Conservation (phyloP, 2,329 filamentous ascomycete species). For the Ceratocystis eucalypticola region DNA sequence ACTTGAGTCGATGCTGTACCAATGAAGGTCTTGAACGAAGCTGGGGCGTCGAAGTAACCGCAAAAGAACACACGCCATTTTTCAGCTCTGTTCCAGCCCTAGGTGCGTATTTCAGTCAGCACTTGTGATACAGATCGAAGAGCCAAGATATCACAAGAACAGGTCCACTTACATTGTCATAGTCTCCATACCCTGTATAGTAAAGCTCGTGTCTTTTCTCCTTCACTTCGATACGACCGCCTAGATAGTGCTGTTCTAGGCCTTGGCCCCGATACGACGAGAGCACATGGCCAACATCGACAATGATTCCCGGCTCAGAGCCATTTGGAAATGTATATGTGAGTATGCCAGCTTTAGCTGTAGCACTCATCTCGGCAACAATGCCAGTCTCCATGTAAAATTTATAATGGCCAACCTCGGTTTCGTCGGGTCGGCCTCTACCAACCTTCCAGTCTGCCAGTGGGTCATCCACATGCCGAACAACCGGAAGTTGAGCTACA, state of each 20-base stretch:
- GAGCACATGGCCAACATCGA: slow-evolving; percentile 54
- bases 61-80: slow-evolving; percentile 53
- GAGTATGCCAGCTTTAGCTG: slow-evolving; percentile 44
- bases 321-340: slow-evolving; percentile 43
- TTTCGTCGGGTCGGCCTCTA: slow-evolving; percentile 37
- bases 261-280: slow-evolving; percentile 47
- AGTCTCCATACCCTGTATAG: slow-evolving; percentile 48
- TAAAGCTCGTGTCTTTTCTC: slow-evolving; percentile 25
- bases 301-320: slow-evolving; percentile 36
- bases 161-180: slow-evolving; percentile 40
- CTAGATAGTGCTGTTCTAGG: slow-evolving; percentile 47
- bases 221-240: slow-evolving; percentile 43
- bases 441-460: slow-evolving; percentile 42
- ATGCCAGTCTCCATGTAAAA: slow-evolving; percentile 43
- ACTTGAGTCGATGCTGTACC: slow-evolving; percentile 27
- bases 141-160: neutral
- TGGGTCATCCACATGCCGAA: slow-evolving; percentile 39
- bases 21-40: slow-evolving; percentile 32
- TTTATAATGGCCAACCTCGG: slow-evolving; percentile 48
- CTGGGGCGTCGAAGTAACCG: slow-evolving; percentile 41
- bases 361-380: slow-evolving; percentile 42
- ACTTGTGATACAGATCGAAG: neutral
- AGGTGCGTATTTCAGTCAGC: slow-evolving; percentile 9
- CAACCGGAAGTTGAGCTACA: slow-evolving; percentile 44
- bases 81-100: slow-evolving; percentile 50